Evolutionary conservation across 2,329 filamentous ascomycete species (phyloP), one percentile per base, ranked within the genome.

Genomic region (Didymosphaeria variabile): DNA sequence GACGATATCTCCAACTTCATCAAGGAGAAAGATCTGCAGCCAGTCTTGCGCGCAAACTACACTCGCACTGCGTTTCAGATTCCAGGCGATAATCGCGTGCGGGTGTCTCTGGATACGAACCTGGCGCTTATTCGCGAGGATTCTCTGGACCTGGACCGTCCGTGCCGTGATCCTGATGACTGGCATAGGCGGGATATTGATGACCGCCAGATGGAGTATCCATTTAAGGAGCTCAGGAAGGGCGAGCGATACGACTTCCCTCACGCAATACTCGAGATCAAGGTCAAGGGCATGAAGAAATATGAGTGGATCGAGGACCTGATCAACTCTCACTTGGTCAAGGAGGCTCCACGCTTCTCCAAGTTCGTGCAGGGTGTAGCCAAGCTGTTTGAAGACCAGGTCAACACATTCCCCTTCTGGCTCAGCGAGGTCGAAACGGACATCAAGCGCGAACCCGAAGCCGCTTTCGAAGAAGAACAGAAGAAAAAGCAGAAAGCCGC

Each of bases 341-440:
- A 97, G 75, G 89, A 93, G 49, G 90, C 91, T 0, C 92, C 94
- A 1, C 88, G 91, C 54, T 99, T 99, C 81, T 97, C 93, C 71
- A 99, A 99, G 78, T 99, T 98, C 70, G 91, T 97, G 2, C 94
- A 99, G 72, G 95, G 95, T 63, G 90, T 96, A 5, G 94, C 94
- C 8, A 90, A 90, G 42, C 85, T 99, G 2, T 98, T 98, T 69
- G 95, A 98, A 72, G 82, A 99, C 78, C 88, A 53, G 42, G 94
- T 99, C 77, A 98, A 98, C 80, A 94, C 88, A 64, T 89, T 98
- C 72, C 95, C 95, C 15, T 97, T 98, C 82, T 99, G 95, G 95
- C 86, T 98, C 36, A 90, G 90, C 71, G 91, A 97, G 64, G 85
- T 98, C 46, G 94, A 97, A 75, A 92, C 88, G 34, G 95, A 99